A percentile compares a stretch with the other conserved stretches of the same genome.
phyloP scores from a whole-genome alignment of 148 eudicot species.

The Chenopodium suecicum region DNA sequence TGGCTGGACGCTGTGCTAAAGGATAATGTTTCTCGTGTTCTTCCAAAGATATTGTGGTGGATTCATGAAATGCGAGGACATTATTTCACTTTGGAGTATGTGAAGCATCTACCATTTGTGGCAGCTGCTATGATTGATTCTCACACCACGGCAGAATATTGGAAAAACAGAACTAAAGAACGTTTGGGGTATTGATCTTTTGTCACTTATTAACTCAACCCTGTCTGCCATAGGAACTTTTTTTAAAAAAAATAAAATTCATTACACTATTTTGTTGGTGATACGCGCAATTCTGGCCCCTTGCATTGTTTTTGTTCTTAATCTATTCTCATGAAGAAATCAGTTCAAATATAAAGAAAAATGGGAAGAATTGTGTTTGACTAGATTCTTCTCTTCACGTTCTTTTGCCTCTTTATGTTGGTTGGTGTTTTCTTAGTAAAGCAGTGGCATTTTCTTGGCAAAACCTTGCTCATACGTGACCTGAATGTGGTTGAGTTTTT shows the following conservation, averaged over 20 bases:
- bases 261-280: neutral
- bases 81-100: constrained; percentile 91
- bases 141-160: constrained; percentile 86
- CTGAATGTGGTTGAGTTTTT: neutral
- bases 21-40: constrained; percentile 78
- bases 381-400: neutral
- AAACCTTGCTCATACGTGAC: neutral
- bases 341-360: neutral
- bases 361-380: neutral
- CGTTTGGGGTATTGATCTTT: constrained; percentile 62
- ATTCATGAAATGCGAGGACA: constrained; percentile 99
- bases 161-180: constrained; percentile 93
- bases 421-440: neutral
- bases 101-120: constrained; percentile 91
- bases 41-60: constrained; percentile 99
- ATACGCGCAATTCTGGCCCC: neutral
- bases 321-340: neutral
- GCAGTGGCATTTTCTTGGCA: neutral
- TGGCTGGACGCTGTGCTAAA: constrained; percentile 94
- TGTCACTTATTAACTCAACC: neutral
- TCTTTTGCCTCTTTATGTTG: neutral
- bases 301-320: neutral
- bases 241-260: too few species aligned
- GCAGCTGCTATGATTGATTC: constrained; percentile 99
- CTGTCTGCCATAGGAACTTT: neutral